Base-by-base conservation (phyloP, 176 grass and related monocot genomes). In the Paspalum vaginatum region DNA sequence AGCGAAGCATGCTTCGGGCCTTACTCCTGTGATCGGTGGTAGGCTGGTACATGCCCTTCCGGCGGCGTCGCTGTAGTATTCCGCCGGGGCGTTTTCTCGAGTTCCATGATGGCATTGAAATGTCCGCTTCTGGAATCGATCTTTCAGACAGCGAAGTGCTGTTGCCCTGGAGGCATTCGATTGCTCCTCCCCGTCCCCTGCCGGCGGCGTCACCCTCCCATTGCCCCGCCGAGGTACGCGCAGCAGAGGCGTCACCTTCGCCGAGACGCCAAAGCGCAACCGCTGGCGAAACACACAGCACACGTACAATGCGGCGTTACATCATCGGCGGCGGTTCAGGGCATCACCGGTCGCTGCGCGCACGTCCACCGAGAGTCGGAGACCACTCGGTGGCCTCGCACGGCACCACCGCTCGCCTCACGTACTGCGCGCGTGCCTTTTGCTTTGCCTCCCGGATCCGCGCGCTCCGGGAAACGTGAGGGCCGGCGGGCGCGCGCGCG, bases 101-200 rank as follows among this genome's bases (percentile, higher is more conserved):
- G 15, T 63, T 4, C 37, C 39, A 70, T 69, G 22, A 70, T 70
- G 55, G 11, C 65, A 77, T 46, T 44, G 24, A 44, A 39, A 55
- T 17, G 72, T 82, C 55, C 17, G 18, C 55, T n/a, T 81, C 85
- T 10, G n/a, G n/a, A n/a, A n/a, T n/a, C 45, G 27, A 71, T 71
- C 65, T n/a, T 32, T 61, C 62, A 8, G 60, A 61, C 20, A 81
- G 71, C 51, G n/a, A 68, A 59, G 41, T 7, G 32, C 38, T n/a
- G n/a, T n/a, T 32, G 22, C 7, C 8, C 37, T 20, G 12, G 39
- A 68, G 2, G 2, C 24, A 15, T 68, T 59, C 4, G 1, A 41
- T 50, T 46, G 1, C 46, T 1, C 22, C 56, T 12, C 11, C 5
- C 2, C 39, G 40, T 8, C n/a, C 8, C 55, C 16, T 1, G 32